A percentile compares a stretch with the other conserved stretches of the same genome.
phyloP scores from a whole-genome alignment of 257 asterid species.

The Forsythia suspensa region DNA sequence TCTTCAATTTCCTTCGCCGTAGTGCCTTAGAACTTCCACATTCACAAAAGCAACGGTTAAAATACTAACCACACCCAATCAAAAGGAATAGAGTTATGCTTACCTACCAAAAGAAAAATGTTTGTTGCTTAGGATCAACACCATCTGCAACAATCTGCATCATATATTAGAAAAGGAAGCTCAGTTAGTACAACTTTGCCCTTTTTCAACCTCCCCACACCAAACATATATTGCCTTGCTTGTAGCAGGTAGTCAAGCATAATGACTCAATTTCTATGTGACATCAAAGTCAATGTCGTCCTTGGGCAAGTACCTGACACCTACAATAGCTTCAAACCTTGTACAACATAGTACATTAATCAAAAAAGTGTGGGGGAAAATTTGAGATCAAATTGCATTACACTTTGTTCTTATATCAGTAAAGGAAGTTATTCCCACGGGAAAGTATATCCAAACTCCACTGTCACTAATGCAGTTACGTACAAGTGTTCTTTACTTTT shows the following conservation, averaged over 20 bases:
- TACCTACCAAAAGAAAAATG: constrained; percentile 78
- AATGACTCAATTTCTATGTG: constrained; percentile 1
- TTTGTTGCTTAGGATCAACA: constrained; percentile 86
- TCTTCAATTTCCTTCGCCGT: constrained; percentile 51
- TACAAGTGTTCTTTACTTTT: not conserved
- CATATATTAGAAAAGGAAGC: constrained; percentile 18
- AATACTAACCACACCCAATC: constrained; percentile 23
- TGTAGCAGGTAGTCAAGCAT: not conserved
- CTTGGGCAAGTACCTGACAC: constrained; percentile 2
- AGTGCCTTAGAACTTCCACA: constrained; percentile 59
- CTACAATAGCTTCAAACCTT: not conserved
- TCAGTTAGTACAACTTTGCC: constrained; percentile 4
- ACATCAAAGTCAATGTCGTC: not conserved
- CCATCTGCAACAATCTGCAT: constrained; percentile 81
- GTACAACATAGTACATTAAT: not conserved
- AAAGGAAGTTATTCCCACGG: not conserved
- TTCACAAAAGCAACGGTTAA: constrained; percentile 8
- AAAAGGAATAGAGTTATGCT: not conserved
- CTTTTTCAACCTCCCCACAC: constrained; percentile 8
- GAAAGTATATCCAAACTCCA: not conserved
- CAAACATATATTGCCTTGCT: constrained; percentile 1
- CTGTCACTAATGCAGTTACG: not conserved
- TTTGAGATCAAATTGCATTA: not conserved
- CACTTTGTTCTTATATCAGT: constrained; percentile 8
- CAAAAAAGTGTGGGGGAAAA: not conserved